These are phyloP conservation scores for Cryptosporidium baileyi DNA, from an alignment of 169 alveolate genomes.

Conservation along the genomic window DNA sequence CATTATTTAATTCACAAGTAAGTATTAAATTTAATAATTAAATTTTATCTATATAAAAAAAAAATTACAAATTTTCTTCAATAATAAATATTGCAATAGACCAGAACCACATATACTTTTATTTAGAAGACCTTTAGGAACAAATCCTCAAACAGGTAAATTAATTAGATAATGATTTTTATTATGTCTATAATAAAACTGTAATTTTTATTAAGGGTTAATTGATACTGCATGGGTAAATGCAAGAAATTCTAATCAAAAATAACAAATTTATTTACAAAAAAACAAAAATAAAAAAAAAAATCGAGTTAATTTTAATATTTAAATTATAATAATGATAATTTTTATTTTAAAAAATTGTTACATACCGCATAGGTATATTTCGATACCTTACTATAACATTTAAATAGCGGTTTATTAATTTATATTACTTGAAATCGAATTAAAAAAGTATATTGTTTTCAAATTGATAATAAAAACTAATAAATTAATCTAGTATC, in stretches of 20 bases:
- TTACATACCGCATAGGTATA: too few species aligned
- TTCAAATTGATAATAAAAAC: too few species aligned
- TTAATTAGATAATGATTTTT: background rate
- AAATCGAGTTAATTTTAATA: too few species aligned
- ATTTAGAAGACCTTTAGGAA: constrained; percentile 89
- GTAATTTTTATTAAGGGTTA: background rate
- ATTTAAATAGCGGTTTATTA: too few species aligned
- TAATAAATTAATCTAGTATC: too few species aligned
- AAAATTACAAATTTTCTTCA: background rate
- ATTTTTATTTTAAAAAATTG: too few species aligned
- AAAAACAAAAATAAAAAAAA: background rate
- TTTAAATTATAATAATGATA: too few species aligned
- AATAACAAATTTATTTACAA: too few species aligned
- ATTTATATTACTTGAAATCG: too few species aligned
- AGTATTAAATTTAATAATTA: too few species aligned
- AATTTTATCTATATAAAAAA: background rate
- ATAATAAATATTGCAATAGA: constrained; percentile 37
- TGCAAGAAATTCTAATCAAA: background rate
- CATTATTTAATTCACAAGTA: constrained; percentile 71
- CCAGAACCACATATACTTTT: constrained; percentile 92
- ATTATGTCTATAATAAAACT: background rate
- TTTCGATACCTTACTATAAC: too few species aligned
- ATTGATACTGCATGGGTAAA: constrained; percentile 41
- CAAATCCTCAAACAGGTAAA: constrained; percentile 89
- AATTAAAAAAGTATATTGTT: too few species aligned